Evolutionary conservation across 1,139 yeast genomes (phyloP).

Genomic region (Lodderomyces metapsilosis): DNA sequence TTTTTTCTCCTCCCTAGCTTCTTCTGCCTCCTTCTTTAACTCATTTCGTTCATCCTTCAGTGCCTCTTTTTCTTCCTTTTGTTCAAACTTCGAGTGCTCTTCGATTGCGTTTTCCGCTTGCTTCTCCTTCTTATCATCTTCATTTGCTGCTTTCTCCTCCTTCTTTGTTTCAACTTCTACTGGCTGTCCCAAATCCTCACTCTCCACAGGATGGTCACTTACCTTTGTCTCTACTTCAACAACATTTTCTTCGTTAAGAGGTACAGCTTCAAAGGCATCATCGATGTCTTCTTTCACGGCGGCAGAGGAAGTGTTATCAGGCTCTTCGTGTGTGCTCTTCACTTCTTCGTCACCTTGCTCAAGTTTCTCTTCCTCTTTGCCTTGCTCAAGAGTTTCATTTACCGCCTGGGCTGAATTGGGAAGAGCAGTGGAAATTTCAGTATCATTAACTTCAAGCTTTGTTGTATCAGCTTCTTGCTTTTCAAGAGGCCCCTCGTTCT

Average conservation of each 20-base stretch:
- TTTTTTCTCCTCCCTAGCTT: constrained; percentile 9
- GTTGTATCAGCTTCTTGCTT: neutral
- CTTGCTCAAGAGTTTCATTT: neutral
- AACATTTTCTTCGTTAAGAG: constrained; percentile 7
- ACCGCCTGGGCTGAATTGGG: neutral
- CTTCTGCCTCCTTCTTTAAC: constrained; percentile 5
- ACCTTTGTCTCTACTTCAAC: constrained; percentile 10
- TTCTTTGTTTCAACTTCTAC: neutral
- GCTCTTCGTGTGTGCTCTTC: neutral
- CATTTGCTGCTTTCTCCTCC: constrained; percentile 9
- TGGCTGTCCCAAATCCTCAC: neutral
- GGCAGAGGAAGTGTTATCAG: neutral
- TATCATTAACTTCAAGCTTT: neutral
- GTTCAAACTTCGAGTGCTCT: constrained; percentile 9
- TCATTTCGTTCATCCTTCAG: neutral
- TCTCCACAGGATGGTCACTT: neutral
- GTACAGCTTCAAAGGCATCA: constrained; percentile 12
- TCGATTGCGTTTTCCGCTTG: constrained; percentile 9
- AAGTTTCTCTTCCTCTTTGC: constrained; percentile 8
- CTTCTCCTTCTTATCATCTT: constrained; percentile 8
- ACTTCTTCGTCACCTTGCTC: neutral
- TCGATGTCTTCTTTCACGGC: constrained; percentile 7
- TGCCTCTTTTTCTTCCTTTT: constrained; percentile 7
- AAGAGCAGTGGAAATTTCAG: neutral
- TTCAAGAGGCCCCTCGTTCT: constrained; percentile 4